Conservation (phyloP, 2,329 filamentous ascomycete species). For the Aciculosporium take region DNA sequence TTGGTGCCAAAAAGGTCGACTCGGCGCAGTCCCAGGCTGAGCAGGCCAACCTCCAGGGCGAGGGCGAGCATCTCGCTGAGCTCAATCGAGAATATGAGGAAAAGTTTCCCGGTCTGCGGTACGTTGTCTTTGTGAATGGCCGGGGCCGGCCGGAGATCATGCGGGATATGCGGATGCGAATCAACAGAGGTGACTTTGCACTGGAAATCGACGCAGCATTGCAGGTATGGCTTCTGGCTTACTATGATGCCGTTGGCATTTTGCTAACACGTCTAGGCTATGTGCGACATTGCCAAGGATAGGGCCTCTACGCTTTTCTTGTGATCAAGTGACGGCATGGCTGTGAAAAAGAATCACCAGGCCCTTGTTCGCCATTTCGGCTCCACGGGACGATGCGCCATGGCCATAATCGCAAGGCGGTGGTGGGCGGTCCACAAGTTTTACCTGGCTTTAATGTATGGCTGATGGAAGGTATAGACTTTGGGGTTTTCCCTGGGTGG, state of each 20-base stretch:
- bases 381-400: background rate
- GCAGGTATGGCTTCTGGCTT: conserved; percentile 34
- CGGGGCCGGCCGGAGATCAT: conserved; percentile 60
- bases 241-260: background rate
- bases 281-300: conserved; percentile 82
- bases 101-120: conserved; percentile 68
- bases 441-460: background rate
- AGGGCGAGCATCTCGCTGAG: conserved; percentile 43
- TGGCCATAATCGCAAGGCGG: background rate
- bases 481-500: background rate
- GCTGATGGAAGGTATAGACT: background rate
- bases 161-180: conserved; percentile 65
- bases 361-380: background rate
- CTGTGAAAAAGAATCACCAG: background rate
- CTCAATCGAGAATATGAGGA: conserved; percentile 70
- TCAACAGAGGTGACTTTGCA: conserved; percentile 49
- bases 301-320: conserved; percentile 48
- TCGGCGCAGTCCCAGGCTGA: conserved; percentile 69
- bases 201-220: conserved; percentile 61
- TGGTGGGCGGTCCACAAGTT: background rate
- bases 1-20: conserved; percentile 71
- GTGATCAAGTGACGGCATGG: background rate
- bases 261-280: conserved; percentile 43
- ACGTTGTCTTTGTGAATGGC: conserved; percentile 87
- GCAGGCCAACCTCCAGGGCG: conserved; percentile 59